Conservation (phyloP, 495 filamentous ascomycete species). For the Podospora anserina region DNA sequence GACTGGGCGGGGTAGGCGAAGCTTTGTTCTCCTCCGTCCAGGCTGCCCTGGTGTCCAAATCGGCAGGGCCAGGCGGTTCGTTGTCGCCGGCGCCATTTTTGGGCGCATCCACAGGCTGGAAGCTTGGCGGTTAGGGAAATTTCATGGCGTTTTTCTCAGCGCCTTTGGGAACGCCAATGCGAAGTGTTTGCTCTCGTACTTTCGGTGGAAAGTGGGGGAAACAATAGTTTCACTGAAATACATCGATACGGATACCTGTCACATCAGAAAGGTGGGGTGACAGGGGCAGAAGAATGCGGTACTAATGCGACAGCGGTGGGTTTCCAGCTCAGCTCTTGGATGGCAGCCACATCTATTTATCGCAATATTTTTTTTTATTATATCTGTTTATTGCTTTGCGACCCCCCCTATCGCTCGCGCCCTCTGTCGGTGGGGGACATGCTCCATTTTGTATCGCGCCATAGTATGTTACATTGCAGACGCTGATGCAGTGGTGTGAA, state of each 20-base stretch:
- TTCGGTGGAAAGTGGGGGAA: background rate
- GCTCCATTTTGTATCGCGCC: background rate
- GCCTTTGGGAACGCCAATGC: background rate
- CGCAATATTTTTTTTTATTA: background rate
- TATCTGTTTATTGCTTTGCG: background rate
- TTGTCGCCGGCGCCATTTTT: conserved; percentile 10
- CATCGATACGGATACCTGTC: too few species aligned
- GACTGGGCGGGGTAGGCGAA: background rate
- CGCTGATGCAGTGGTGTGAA: background rate
- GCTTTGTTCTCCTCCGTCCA: background rate
- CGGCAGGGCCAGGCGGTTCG: background rate
- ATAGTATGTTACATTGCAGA: background rate
- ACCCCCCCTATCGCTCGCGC: background rate
- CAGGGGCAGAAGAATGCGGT: conserved; percentile 2
- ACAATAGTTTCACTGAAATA: background rate
- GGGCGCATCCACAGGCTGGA: background rate
- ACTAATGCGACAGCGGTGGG: background rate
- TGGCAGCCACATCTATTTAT: background rate
- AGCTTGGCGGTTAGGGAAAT: conserved; percentile 18
- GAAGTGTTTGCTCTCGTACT: too few species aligned
- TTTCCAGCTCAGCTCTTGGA: background rate
- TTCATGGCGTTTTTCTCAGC: conserved; percentile 5
- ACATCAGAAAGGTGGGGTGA: conserved; percentile 5
- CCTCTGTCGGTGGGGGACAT: background rate
- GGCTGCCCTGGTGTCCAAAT: background rate